Evolutionary conservation across 331 rosid genomes (phyloP), one percentile per base, ranked within the genome.

Genomic region (Acacia pycnantha): DNA sequence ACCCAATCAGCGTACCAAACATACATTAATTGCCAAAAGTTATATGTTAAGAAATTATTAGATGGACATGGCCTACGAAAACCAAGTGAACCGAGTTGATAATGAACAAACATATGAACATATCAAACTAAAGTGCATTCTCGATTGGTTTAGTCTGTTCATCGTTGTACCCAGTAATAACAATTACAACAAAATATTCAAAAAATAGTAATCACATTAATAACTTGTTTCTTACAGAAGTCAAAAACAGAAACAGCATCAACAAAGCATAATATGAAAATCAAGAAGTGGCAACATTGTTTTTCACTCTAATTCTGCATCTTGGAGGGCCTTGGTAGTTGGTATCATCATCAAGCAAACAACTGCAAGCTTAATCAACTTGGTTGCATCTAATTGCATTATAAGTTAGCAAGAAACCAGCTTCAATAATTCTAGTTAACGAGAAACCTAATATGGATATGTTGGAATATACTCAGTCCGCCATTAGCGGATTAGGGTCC

Each of bases 261-360:
- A 26, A 19, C 19, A 26, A 62, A 26, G 27, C 1, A 10, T 12
- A 26, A 58, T 10, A 2, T 37, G 48, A 54, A 86, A 54, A 56
- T 79, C 73, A 19, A 29, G 46, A 83, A 31, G n/a, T 44, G 81
- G 78, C 35, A 67, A 72, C 62, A 56, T 56, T 59, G 59, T 73
- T 73, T 54, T 56, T 59, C 54, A 67, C 53, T 65, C 69, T 29
- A 65, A 54, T 82, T 53, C 56, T 79, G 59, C 85, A 54, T 31
- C 33, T 47, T 46, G 53, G 43, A 27, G 33, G 72, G 70, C 40
- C 26, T 59, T 59, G 35, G 16, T 50, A 50, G n/a, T 59, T 59
- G 35, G 16, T 50, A 50, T 3, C 27, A 24, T 59, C 33, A 24
- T 26, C 16, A 11, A 12, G 15, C 51, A 11, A 59, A 24, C 11